These are phyloP conservation scores for Leucaena leucocephala DNA, from an alignment of 306 rosid genomes.

Conservation along the genomic window DNA sequence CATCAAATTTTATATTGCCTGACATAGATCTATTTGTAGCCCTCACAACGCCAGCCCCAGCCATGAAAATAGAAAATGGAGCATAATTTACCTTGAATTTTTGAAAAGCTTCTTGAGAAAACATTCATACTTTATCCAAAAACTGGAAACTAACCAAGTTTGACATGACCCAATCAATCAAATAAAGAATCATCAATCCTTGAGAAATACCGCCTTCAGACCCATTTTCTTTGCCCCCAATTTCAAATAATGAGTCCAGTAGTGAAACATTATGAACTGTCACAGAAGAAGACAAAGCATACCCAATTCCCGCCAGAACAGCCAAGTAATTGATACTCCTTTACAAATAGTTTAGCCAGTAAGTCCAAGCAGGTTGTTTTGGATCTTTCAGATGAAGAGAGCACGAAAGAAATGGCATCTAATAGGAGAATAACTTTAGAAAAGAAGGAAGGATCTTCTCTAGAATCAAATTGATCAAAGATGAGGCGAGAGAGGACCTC, in stretches of 20 bases:
- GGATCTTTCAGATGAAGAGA: slow-evolving; percentile 51
- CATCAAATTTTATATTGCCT: slow-evolving; percentile 46
- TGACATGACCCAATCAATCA: slow-evolving; percentile 76
- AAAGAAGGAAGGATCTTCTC: slow-evolving; percentile 44
- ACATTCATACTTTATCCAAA: slow-evolving; percentile 47
- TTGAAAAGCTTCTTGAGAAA: slow-evolving; percentile 49
- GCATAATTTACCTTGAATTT: slow-evolving; percentile 47
- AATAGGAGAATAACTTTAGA: slow-evolving; percentile 62
- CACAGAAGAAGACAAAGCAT: slow-evolving; percentile 73
- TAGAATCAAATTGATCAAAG: slow-evolving; percentile 41
- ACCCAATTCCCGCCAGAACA: slow-evolving; percentile 86
- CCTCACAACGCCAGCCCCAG: slow-evolving; percentile 78
- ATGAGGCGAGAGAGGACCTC: slow-evolving; percentile 43
- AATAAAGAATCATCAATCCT: slow-evolving; percentile 77
- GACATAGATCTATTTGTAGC: slow-evolving; percentile 44
- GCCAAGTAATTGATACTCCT: slow-evolving; percentile 47
- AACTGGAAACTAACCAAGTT: slow-evolving; percentile 51
- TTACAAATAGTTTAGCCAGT: slow-evolving; percentile 46
- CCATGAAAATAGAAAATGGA: slow-evolving; percentile 73
- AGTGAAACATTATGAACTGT: slow-evolving; percentile 48
- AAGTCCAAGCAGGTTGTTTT: slow-evolving; percentile 61
- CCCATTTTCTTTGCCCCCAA: slow-evolving; percentile 65
- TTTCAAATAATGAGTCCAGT: slow-evolving; percentile 62
- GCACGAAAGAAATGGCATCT: slow-evolving; percentile 64
- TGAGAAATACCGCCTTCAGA: slow-evolving; percentile 53